Base-by-base conservation (phyloP, 768 basidiomycete species). In the Boletus vinaceobasis region DNA sequence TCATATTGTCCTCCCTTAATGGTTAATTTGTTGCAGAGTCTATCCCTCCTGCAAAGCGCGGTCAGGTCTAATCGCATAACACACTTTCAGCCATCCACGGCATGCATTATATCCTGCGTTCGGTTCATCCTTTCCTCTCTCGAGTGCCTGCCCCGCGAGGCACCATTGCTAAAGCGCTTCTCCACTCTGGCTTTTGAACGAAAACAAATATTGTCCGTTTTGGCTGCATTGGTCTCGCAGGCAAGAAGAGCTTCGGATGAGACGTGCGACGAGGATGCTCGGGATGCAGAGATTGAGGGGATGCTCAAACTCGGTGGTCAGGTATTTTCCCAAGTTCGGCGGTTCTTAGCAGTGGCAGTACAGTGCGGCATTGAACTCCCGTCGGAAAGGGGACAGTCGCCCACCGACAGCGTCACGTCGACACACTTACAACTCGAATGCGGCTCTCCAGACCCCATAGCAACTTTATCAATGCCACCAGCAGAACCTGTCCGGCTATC, bases 51-150 rank as follows among this genome's bases (percentile, higher is more conserved):
- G 23, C 89, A 95, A 65, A 88, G 81, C 52, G 90, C 94, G 6
- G 93, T 93, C 19, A 79, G 84, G 40, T 77, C 83, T n/a, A 85
- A 85, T 62, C 84, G 90, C 43, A 73, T 83, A 27, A 74, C 85
- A 3, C 96, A 98, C 71, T 95, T 93, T 63, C 92, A 94, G 65
- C 94, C 96, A 7, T 88, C 93, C 3, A 92, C 95, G 0, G 95
- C 94, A 14, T 94, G 87, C 71, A 88, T 98, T 56, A 94, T 99
- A 61, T 93, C 93, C 13, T 92, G 90, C 50, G 93, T 98, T 44
- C 88, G 95, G 32, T 83, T 87, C 29, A 87, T 96, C 17, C 80
- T 99, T 42, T 83, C 86, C 29, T 82, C 87, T 11, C 86, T 92
- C 15, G 89, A 89, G 54, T 95, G 92, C 52, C 78, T 97, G 23